phyloP scores from a whole-genome alignment of 2,329 filamentous ascomycete species.

The Tolypocladium tundrense region DNA sequence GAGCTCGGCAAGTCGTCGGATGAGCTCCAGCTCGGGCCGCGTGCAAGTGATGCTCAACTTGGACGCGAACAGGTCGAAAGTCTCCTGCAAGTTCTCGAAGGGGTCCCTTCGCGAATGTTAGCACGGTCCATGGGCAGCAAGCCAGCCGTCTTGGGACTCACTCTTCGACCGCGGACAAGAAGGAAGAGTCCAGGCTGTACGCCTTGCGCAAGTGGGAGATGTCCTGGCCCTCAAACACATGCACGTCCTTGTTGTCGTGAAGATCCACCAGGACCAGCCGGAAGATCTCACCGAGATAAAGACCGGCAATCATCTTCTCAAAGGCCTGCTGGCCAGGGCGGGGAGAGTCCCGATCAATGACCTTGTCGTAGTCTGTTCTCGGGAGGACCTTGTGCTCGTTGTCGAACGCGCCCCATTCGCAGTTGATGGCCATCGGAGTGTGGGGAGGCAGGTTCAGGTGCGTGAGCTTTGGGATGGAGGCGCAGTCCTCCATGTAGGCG shows the following conservation, averaged over 20 bases:
- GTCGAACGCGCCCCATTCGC: slow-evolving; percentile 95
- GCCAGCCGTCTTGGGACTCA: slow-evolving; percentile 26
- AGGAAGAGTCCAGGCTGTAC: slow-evolving; percentile 86
- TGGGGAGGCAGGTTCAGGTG: slow-evolving; percentile 81
- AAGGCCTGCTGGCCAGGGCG: slow-evolving; percentile 91
- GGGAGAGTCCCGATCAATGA: slow-evolving; percentile 84
- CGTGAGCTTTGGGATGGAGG: slow-evolving; percentile 85
- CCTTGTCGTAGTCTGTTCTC: slow-evolving; percentile 72
- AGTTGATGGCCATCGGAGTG: slow-evolving; percentile 89
- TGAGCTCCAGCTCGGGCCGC: slow-evolving; percentile 75
- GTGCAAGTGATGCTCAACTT: slow-evolving; percentile 63
- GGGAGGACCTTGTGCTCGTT: slow-evolving; percentile 86
- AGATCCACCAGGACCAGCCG: slow-evolving; percentile 78
- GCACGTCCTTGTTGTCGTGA: slow-evolving; percentile 62
- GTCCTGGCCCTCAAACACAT: slow-evolving; percentile 79
- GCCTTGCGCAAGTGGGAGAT: slow-evolving; percentile 71
- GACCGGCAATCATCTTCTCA: slow-evolving; percentile 94
- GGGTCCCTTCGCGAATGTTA: slow-evolving; percentile 53
- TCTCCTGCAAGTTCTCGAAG: slow-evolving; percentile 90
- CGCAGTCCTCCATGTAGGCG: slow-evolving; percentile 92
- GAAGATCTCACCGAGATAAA: slow-evolving; percentile 93
- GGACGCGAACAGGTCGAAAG: slow-evolving; percentile 67
- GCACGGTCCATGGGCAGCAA: background rate
- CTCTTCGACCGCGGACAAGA: slow-evolving; percentile 88
- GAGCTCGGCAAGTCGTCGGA: slow-evolving; percentile 80